Base-by-base conservation (phyloP, 768 basidiomycete genomes). In the Pleurotus sapidus region DNA sequence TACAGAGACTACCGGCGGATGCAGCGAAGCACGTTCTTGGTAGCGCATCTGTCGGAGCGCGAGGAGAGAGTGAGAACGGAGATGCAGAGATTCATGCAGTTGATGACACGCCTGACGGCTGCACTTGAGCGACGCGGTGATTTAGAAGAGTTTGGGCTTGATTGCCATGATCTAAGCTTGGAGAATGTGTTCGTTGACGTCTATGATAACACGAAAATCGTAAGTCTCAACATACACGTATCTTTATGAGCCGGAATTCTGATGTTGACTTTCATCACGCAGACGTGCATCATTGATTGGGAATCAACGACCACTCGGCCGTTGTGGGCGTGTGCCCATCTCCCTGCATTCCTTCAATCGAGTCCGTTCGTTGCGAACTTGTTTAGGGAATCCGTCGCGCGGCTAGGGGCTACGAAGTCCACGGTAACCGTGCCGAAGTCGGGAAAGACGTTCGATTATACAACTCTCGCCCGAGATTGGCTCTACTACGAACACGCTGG, bases 231-330 rank as follows among this genome's bases (percentile, higher is more conserved):
- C 49, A 43, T n/a, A 38, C 20, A 20, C 20, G 1, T 20, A 1
- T 49, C 3, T 6, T 59, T 20, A 45, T 58, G 46, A 62, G 58
- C 59, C 42, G 55, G n/a, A 34, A 4, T 11, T 34, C 57, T 49
- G 59, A 48, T 49, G 46, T 56, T 11, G 43, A 61, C 12, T 25
- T 49, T 5, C 61, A 30, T 14, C n/a, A 18, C 5, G 30, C 64
- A 94, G 92, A 89, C 90, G 1, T 90, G 89, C 64, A 82, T 94
- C 57, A 93, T 94, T 42, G 92, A 94, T 63, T 93, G 90, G 91
- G 91, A 94, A 67, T 90, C 91, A 14, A 93, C 91, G n/a, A 91
- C 89, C 9, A 91, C 86, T 7, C 80, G 92, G 12, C 92, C 91
- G 3, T 78, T 94, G 17, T 93, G 91, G 91, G 87, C 88, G 17